These are phyloP conservation scores for Tilletia walkeri DNA, from an alignment of 1,284 basidiomycete genomes.

Conservation along the genomic window DNA sequence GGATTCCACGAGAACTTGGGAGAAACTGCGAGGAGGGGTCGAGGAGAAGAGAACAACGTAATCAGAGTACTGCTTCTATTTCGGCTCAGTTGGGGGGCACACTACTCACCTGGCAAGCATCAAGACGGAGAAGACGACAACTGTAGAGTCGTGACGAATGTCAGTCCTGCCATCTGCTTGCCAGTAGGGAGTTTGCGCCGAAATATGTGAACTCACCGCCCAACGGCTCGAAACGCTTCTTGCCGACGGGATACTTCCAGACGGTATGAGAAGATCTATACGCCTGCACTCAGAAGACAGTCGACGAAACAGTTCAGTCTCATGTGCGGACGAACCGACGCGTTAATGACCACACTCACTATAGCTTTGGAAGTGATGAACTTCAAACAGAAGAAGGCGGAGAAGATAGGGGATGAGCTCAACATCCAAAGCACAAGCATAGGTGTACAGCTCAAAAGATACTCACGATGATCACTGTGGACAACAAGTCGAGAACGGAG, in stretches of 20 bases:
- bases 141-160: slow-evolving; percentile 17
- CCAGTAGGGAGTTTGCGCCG: neutral
- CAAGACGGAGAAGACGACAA: slow-evolving; percentile 62
- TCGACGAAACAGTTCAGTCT: neutral
- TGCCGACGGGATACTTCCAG: slow-evolving; percentile 60
- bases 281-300: neutral
- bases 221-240: slow-evolving; percentile 60
- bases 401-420: neutral
- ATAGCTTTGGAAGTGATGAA: slow-evolving; percentile 49
- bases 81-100: neutral
- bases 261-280: slow-evolving; percentile 49
- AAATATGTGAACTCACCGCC: slow-evolving; percentile 32
- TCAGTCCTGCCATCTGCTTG: neutral
- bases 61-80: too few relatives aligned
- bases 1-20: slow-evolving; percentile 51
- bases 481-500: slow-evolving; percentile 62
- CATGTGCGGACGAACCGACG: neutral
- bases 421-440: neutral
- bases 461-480: slow-evolving; percentile 57
- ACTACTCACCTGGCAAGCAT: slow-evolving; percentile 59
- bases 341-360: slow-evolving; percentile 1
- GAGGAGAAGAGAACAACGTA: too few relatives aligned
- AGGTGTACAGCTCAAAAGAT: neutral
- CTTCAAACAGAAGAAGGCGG: neutral
- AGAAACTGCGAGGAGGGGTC: slow-evolving; percentile 23